Conservation (phyloP, 352 stramenopile species). For the Phytopythium mirpurense region DNA sequence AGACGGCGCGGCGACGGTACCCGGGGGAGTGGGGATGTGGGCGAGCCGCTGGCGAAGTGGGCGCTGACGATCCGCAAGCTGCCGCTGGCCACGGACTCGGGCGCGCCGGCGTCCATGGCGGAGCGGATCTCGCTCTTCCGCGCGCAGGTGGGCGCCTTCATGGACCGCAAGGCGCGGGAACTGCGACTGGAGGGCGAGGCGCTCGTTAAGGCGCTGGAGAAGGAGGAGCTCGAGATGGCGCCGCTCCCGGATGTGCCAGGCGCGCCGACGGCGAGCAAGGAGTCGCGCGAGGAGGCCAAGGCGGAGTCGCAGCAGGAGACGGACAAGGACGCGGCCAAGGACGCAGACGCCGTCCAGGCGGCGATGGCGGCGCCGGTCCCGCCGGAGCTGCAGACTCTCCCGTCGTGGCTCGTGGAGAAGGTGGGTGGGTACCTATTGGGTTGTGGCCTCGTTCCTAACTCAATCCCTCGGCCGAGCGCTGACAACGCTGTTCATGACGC, state of each 20-base stretch:
- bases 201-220: conserved; percentile 26
- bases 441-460: background rate
- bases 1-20: conserved; percentile 20
- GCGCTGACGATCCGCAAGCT: conserved; percentile 47
- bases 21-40: conserved; percentile 8
- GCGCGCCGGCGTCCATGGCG: conserved; percentile 28
- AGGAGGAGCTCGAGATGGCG: conserved; percentile 28
- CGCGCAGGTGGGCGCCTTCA: conserved; percentile 24
- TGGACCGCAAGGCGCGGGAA: conserved; percentile 14
- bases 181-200: conserved; percentile 31
- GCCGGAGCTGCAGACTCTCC: conserved; percentile 57
- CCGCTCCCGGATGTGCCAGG: conserved; percentile 22
- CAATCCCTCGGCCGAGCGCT: too few relatives aligned
- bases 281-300: conserved; percentile 7
- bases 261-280: conserved; percentile 3
- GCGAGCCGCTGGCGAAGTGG: conserved; percentile 1
- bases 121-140: conserved; percentile 45
- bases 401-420: conserved; percentile 73
- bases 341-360: background rate
- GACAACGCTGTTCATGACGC: too few relatives aligned
- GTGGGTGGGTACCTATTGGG: too few relatives aligned
- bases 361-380: conserved; percentile 60
- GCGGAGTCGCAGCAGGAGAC: conserved; percentile 24
- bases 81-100: conserved; percentile 16
- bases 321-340: conserved; percentile 2